Conservation (phyloP, 106 monocot species). For the Dendrobium huoshanense region DNA sequence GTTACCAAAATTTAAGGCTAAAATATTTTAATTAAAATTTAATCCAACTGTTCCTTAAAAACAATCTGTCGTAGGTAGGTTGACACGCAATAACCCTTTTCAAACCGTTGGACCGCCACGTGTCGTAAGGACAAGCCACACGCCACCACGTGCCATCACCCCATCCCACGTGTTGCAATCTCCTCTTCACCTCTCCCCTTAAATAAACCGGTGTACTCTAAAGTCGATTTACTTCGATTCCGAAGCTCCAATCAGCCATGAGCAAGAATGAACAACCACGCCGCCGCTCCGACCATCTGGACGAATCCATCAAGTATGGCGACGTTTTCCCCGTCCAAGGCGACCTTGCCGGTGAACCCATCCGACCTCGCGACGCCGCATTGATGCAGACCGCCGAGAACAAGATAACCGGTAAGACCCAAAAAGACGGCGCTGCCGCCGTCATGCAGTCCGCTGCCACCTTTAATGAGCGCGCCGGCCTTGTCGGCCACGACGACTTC, state of each 20-base stretch:
- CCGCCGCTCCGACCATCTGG: conserved; percentile 7
- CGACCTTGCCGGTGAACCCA: conserved; percentile 37
- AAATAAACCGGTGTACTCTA: too few relatives aligned
- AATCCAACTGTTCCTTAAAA: too few relatives aligned
- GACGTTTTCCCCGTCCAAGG: conserved; percentile 62
- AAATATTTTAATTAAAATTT: too few relatives aligned
- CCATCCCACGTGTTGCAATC: too few relatives aligned
- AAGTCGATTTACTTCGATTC: too few relatives aligned
- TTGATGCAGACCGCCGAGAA: conserved; percentile 68
- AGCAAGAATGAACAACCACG: conserved; percentile 33
- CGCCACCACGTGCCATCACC: too few relatives aligned
- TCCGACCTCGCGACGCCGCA: conserved; percentile 46
- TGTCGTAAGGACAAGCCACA: too few relatives aligned
- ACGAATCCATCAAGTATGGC: conserved; percentile 42
- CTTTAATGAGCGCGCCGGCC: conserved; percentile 36
- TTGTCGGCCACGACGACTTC: conserved; percentile 31
- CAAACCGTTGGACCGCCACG: too few relatives aligned
- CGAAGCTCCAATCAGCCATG: conserved; percentile 7
- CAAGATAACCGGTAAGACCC: conserved; percentile 34
- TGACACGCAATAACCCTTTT: too few relatives aligned
- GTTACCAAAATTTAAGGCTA: too few relatives aligned
- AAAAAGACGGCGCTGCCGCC: conserved; percentile 48
- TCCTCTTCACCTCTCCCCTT: too few relatives aligned
- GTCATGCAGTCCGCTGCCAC: conserved; percentile 60
- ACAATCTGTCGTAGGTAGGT: too few relatives aligned